Evolutionary conservation across 2,329 filamentous ascomycete species (phyloP).

Genomic region (Albophoma yamanashiensis): DNA sequence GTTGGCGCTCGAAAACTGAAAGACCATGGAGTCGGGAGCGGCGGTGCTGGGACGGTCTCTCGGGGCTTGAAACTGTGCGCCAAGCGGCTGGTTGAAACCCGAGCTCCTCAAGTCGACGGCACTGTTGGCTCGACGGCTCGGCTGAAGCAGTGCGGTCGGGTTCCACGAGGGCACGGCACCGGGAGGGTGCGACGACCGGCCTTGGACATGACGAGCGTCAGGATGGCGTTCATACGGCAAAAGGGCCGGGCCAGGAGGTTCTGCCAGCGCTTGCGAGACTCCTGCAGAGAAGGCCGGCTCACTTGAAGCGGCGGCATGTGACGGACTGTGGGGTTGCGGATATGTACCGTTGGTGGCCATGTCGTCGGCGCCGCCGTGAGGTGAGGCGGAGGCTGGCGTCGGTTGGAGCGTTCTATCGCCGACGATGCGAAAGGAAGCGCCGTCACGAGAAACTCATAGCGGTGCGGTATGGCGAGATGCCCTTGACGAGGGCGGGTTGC

Average conservation of each 20-base stretch:
- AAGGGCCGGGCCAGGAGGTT: neutral
- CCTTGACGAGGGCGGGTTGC: neutral
- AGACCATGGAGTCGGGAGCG: conserved; percentile 23
- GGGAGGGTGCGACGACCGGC: conserved; percentile 15
- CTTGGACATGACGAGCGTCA: conserved; percentile 10
- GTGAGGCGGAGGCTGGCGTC: neutral
- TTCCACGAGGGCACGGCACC: conserved; percentile 26
- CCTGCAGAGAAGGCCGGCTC: conserved; percentile 3
- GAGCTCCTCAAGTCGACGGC: conserved; percentile 15
- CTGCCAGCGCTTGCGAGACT: conserved; percentile 2
- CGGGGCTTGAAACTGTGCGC: conserved; percentile 8
- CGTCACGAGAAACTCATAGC: neutral
- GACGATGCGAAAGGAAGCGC: neutral
- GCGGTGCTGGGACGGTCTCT: conserved; percentile 12
- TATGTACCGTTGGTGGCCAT: conserved; percentile 8
- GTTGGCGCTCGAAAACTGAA: conserved; percentile 30
- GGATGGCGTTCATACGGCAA: neutral
- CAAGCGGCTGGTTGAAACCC: conserved; percentile 11
- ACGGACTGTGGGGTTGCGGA: neutral
- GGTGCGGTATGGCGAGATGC: neutral
- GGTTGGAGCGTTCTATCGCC: neutral
- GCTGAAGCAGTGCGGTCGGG: conserved; percentile 28
- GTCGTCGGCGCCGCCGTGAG: neutral
- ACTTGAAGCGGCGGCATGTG: conserved; percentile 2
- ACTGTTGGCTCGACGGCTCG: conserved; percentile 18